These are phyloP conservation scores for Talaromyces proteolyticus DNA, from an alignment of 495 filamentous ascomycete species.

Conservation along the genomic window DNA sequence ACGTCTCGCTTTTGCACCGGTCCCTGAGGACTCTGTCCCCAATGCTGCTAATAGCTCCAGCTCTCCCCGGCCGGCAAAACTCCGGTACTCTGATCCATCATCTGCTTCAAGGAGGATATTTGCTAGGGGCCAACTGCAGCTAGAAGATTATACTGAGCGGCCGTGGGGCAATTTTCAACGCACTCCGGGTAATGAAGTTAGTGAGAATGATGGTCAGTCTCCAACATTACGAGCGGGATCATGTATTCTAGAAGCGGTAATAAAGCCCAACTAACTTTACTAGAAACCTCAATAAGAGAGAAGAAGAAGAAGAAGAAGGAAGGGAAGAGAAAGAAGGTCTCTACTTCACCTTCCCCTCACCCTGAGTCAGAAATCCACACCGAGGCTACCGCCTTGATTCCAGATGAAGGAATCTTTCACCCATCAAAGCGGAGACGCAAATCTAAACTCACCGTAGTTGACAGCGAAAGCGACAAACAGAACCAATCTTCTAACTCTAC, in stretches of 20 bases:
- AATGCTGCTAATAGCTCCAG: slow-evolving; percentile 8
- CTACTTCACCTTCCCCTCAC: background rate
- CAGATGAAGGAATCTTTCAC: background rate
- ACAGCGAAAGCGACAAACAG: background rate
- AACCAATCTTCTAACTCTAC: background rate
- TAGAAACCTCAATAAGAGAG: background rate
- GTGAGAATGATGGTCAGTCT: too few species aligned
- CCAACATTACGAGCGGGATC: too few species aligned
- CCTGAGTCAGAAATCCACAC: background rate
- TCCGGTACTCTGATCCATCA: slow-evolving; percentile 34
- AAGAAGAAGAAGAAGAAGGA: background rate
- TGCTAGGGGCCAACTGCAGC: background rate
- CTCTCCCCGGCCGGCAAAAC: slow-evolving; percentile 21
- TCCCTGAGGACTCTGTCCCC: slow-evolving; percentile 13
- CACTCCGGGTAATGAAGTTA: too few species aligned
- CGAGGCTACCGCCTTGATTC: background rate
- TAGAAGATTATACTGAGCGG: slow-evolving; percentile 6
- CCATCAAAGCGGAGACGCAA: background rate
- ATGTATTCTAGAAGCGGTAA: too few species aligned
- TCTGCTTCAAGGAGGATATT: slow-evolving; percentile 8
- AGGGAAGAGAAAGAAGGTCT: background rate
- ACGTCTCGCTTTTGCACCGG: slow-evolving; percentile 36
- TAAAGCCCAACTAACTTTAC: too few species aligned
- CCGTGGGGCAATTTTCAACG: too few species aligned
- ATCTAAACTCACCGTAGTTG: background rate